These are phyloP conservation scores for Dictyostelium brefeldianum DNA, from an alignment of 78 protist genomes.

Conservation along the genomic window DNA sequence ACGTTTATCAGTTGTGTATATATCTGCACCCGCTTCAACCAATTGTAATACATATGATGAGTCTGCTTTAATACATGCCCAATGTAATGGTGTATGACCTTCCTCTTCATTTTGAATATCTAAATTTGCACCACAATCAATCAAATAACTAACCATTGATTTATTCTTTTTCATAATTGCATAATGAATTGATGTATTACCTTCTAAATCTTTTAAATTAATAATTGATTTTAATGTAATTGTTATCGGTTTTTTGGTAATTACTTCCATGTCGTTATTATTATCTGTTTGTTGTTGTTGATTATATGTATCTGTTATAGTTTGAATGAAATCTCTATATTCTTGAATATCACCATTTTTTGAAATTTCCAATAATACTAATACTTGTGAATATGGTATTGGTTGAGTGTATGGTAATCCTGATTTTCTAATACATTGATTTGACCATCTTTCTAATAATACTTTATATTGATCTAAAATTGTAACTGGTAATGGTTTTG, in stretches of 20 bases:
- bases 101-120: constrained; percentile 39
- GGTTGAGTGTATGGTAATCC: constrained; percentile 9
- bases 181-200: constrained; percentile 75
- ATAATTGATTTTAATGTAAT: constrained; percentile 16
- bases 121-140: constrained; percentile 55
- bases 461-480: constrained; percentile 40
- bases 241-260: background rate
- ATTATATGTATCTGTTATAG: background rate
- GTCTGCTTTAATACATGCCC: constrained; percentile 72
- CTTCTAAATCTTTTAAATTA: constrained; percentile 52
- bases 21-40: constrained; percentile 70
- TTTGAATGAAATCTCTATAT: constrained; percentile 24
- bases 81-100: constrained; percentile 77
- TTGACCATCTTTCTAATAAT: constrained; percentile 36
- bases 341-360: constrained; percentile 46
- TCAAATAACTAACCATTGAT: constrained; percentile 53
- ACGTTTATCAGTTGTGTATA: constrained; percentile 23
- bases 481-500: constrained; percentile 1
- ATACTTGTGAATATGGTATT: constrained; percentile 21
- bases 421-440: background rate
- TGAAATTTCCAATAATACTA: constrained; percentile 22
- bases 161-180: constrained; percentile 67
- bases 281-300: background rate
- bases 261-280: background rate
- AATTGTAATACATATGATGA: constrained; percentile 31